Evolutionary conservation across 495 filamentous ascomycete genomes (phyloP).

Genomic region (Neurospora tetraspora): DNA sequence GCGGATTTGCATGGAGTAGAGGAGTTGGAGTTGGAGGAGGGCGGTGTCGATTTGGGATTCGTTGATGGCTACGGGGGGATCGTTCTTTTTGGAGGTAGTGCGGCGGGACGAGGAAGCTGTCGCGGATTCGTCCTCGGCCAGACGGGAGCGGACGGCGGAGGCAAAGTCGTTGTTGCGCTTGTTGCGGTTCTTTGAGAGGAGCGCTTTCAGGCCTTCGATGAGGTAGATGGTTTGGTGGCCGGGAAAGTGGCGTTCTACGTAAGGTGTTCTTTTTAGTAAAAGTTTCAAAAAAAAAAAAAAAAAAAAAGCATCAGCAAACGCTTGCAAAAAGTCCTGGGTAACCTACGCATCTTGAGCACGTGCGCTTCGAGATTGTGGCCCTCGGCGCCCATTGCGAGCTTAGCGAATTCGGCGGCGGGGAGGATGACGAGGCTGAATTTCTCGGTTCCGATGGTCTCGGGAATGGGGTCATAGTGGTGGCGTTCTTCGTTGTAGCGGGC

Average conservation of each 20-base stretch:
- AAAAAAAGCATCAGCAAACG: no score
- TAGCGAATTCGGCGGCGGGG: slow-evolving; percentile 57
- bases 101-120: slow-evolving; percentile 8
- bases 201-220: slow-evolving; percentile 58
- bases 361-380: slow-evolving; percentile 49
- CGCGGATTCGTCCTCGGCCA: slow-evolving; percentile 16
- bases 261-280: no score
- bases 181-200: slow-evolving; percentile 62
- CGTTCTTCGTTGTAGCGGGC: slow-evolving; percentile 51
- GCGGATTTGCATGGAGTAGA: slow-evolving; percentile 58
- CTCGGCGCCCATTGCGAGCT: slow-evolving; percentile 41
- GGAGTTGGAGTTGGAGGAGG: slow-evolving; percentile 60
- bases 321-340: no score
- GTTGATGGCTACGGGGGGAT: slow-evolving; percentile 44
- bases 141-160: slow-evolving; percentile 52
- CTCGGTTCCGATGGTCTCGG: slow-evolving; percentile 47
- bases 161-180: slow-evolving; percentile 56
- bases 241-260: slow-evolving; percentile 35
- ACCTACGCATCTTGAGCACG: slow-evolving; percentile 37
- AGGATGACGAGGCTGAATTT: slow-evolving; percentile 59
- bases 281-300: no score
- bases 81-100: slow-evolving; percentile 30
- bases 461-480: slow-evolving; percentile 58
- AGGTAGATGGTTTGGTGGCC: slow-evolving; percentile 56
- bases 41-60: slow-evolving; percentile 68